phyloP scores from a whole-genome alignment of 1,284 basidiomycete species.

The Rhodotorula sp. region DNA sequence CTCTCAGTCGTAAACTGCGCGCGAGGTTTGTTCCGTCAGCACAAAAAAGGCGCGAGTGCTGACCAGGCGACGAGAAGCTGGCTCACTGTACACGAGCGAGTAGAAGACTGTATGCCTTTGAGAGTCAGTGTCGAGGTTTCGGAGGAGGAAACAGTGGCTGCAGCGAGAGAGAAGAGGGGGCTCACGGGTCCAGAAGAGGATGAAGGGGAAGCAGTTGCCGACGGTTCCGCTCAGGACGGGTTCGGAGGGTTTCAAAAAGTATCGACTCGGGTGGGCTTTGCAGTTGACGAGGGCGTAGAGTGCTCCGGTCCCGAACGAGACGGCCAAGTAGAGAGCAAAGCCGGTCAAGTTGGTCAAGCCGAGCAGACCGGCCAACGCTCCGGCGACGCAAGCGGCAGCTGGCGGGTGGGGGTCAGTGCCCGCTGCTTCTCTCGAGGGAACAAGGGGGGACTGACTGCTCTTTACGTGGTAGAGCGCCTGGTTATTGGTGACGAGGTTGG shows the following conservation, averaged over 20 bases:
- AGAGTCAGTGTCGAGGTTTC: too few species aligned
- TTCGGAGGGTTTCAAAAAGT: slow-evolving; percentile 55
- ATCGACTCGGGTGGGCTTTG: slow-evolving; percentile 55
- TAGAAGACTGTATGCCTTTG: slow-evolving; percentile 29
- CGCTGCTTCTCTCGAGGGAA: too few species aligned
- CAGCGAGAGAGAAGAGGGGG: not conserved
- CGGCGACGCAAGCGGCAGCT: slow-evolving; percentile 74
- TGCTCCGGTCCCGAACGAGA: slow-evolving; percentile 46
- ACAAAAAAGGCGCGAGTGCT: not conserved
- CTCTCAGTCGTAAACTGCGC: slow-evolving; percentile 12
- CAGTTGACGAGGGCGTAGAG: slow-evolving; percentile 30
- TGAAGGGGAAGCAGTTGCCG: slow-evolving; percentile 33
- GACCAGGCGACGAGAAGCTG: not conserved
- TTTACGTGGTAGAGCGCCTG: slow-evolving; percentile 32
- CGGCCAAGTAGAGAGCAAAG: slow-evolving; percentile 67
- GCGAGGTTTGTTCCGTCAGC: not conserved
- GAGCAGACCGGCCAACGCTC: slow-evolving; percentile 77
- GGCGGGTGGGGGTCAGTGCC: slow-evolving; percentile 46
- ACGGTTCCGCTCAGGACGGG: slow-evolving; percentile 24
- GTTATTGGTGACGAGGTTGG: slow-evolving; percentile 24
- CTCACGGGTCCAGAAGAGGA: slow-evolving; percentile 40
- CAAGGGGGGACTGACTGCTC: slow-evolving; percentile 16
- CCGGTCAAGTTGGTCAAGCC: slow-evolving; percentile 78
- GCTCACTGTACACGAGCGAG: slow-evolving; percentile 33
- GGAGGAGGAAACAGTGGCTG: not conserved